Evolutionary conservation across 202 grass and related monocot species (phyloP).

Genomic region (Alloteropsis angusta): DNA sequence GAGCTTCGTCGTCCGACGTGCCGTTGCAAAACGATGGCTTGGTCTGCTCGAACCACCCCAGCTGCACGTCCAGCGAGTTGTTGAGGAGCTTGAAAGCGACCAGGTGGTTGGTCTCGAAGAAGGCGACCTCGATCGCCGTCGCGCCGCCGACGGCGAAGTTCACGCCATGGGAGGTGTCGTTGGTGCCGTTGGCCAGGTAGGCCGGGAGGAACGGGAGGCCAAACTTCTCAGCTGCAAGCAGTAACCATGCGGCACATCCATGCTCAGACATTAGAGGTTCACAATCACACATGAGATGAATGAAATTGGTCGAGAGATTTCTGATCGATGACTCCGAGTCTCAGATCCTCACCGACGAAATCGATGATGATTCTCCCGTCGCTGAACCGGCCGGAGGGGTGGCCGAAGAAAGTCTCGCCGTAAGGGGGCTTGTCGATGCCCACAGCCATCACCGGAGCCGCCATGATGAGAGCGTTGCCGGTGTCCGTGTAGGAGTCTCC

Average conservation of each 20-base stretch:
- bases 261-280: too few species aligned
- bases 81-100: slow-evolving; percentile 21
- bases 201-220: slow-evolving; percentile 42
- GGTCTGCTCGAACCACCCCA: slow-evolving; percentile 48
- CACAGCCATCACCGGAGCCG: neutral
- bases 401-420: slow-evolving; percentile 26
- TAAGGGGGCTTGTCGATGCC: slow-evolving; percentile 15
- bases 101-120: slow-evolving; percentile 26
- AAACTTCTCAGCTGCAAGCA: slow-evolving; percentile 23
- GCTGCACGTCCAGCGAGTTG: slow-evolving; percentile 34
- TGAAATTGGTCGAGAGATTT: too few species aligned
- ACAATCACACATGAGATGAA: too few species aligned
- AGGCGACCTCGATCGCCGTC: slow-evolving; percentile 38
- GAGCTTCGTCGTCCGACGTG: neutral
- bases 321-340: neutral
- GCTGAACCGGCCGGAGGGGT: slow-evolving; percentile 13
- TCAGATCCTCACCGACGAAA: slow-evolving; percentile 18
- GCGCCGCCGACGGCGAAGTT: slow-evolving; percentile 52
- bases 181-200: slow-evolving; percentile 16
- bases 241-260: too few species aligned
- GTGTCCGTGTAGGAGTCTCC: slow-evolving; percentile 37
- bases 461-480: slow-evolving; percentile 25
- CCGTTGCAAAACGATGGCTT: slow-evolving; percentile 39
- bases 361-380: slow-evolving; percentile 22
- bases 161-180: slow-evolving; percentile 15